Conservation (phyloP, 129 eudicot genomes). For the Cynara cardunculus region DNA sequence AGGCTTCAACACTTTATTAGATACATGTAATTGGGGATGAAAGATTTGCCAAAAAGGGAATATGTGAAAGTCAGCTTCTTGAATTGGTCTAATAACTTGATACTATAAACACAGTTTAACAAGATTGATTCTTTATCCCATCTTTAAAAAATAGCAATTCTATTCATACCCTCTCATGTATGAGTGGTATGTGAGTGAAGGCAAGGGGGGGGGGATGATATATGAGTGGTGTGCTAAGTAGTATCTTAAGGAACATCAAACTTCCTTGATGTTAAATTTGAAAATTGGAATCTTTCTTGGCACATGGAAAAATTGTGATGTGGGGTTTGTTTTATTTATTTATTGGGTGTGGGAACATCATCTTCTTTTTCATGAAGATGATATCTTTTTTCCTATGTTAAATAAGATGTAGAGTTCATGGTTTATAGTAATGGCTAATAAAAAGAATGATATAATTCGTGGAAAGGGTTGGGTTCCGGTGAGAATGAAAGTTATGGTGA, state of each 20-base stretch:
- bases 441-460: not conserved
- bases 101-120: conserved; percentile 5
- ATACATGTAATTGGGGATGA: conserved; percentile 7
- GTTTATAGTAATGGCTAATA: not conserved
- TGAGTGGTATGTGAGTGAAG: not conserved
- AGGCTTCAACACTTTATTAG: not conserved
- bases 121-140: conserved; percentile 6
- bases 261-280: not conserved
- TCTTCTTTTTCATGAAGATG: not conserved
- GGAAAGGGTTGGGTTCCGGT: too few species aligned
- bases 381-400: not conserved
- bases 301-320: not conserved
- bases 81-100: conserved; percentile 12
- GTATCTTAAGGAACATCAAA: conserved; percentile 1
- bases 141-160: not conserved
- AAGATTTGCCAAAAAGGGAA: conserved; percentile 18
- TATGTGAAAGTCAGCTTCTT: conserved; percentile 14
- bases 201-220: not conserved
- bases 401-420: conserved; percentile 1
- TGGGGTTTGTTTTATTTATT: not conserved
- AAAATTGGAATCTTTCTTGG: not conserved
- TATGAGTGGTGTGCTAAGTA: not conserved
- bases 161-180: not conserved
- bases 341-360: not conserved
- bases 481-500: too few species aligned